Evolutionary conservation across 129 eudicot genomes (phyloP).

Genomic region (Lactuca saligna): DNA sequence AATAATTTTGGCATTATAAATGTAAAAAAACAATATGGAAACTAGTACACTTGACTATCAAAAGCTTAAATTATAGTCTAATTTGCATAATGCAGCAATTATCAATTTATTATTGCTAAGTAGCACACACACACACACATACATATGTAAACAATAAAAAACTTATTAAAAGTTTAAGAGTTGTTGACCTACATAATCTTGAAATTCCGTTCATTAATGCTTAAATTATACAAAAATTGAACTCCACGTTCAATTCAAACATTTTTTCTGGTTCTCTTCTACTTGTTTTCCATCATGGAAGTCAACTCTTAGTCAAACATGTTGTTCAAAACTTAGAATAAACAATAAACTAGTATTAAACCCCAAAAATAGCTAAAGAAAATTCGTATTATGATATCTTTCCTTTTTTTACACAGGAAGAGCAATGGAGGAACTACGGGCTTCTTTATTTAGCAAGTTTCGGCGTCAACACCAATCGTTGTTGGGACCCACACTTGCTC

Average conservation of each 20-base stretch:
- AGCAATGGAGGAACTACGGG: constrained; percentile 87
- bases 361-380: constrained; percentile 13
- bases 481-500: constrained; percentile 85
- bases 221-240: constrained; percentile 5
- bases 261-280: constrained; percentile 18
- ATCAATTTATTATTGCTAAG: constrained; percentile 7
- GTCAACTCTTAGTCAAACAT: constrained; percentile 20
- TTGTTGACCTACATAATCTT: constrained; percentile 29
- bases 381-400: not conserved
- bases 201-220: constrained; percentile 9
- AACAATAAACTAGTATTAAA: constrained; percentile 1
- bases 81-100: constrained; percentile 1
- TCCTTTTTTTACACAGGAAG: constrained; percentile 48
- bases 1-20: not conserved
- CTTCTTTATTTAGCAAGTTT: constrained; percentile 70
- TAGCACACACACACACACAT: not conserved
- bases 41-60: constrained; percentile 10
- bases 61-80: not conserved
- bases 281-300: constrained; percentile 20
- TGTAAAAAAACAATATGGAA: not conserved
- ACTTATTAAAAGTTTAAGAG: constrained; percentile 13
- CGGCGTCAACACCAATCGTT: constrained; percentile 78
- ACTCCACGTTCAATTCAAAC: constrained; percentile 18
- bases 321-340: not conserved
- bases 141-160: constrained; percentile 14